phyloP scores from a whole-genome alignment of 2,329 filamentous ascomycete genomes.

The Colletotrichum endophyticum region DNA sequence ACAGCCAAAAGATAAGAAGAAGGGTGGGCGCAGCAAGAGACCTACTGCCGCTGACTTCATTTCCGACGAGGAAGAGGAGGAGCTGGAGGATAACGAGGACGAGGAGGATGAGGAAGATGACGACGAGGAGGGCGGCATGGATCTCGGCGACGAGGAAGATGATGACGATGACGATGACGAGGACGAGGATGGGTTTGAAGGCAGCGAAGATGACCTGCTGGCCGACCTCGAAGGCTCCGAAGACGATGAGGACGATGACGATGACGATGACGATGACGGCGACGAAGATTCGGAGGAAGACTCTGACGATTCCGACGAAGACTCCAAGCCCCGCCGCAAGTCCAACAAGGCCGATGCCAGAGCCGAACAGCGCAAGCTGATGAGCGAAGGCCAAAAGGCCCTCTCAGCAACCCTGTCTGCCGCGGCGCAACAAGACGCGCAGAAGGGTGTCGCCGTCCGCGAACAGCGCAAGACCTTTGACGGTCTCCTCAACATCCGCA shows the following conservation, averaged over 20 bases:
- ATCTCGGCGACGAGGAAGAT: slow-evolving; percentile 34
- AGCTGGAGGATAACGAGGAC: slow-evolving; percentile 36
- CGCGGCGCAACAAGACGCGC: slow-evolving; percentile 76
- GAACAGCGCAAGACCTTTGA: slow-evolving; percentile 87
- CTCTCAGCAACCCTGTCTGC: slow-evolving; percentile 66
- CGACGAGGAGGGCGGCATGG: slow-evolving; percentile 37
- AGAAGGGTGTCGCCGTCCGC: slow-evolving; percentile 87
- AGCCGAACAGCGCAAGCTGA: slow-evolving; percentile 69
- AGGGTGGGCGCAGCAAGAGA: slow-evolving; percentile 33
- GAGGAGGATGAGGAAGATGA: slow-evolving; percentile 44
- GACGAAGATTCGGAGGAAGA: slow-evolving; percentile 38
- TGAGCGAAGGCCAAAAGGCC: slow-evolving; percentile 70
- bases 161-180: slow-evolving; percentile 40
- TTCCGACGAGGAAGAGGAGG: slow-evolving; percentile 48
- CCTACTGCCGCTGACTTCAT: slow-evolving; percentile 64
- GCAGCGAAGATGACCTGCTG: slow-evolving; percentile 28
- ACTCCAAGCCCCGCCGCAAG: slow-evolving; percentile 17
- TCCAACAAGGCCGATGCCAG: slow-evolving; percentile 36
- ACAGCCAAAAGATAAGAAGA: slow-evolving; percentile 44
- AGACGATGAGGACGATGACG: slow-evolving; percentile 36
- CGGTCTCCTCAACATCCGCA: slow-evolving; percentile 84
- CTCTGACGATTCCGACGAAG: slow-evolving; percentile 34
- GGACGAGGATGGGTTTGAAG: slow-evolving; percentile 32
- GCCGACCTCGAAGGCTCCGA: slow-evolving; percentile 25
- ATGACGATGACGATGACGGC: slow-evolving; percentile 29